phyloP scores from a whole-genome alignment of 75 land plant species.

The Cupressus sempervirens region DNA sequence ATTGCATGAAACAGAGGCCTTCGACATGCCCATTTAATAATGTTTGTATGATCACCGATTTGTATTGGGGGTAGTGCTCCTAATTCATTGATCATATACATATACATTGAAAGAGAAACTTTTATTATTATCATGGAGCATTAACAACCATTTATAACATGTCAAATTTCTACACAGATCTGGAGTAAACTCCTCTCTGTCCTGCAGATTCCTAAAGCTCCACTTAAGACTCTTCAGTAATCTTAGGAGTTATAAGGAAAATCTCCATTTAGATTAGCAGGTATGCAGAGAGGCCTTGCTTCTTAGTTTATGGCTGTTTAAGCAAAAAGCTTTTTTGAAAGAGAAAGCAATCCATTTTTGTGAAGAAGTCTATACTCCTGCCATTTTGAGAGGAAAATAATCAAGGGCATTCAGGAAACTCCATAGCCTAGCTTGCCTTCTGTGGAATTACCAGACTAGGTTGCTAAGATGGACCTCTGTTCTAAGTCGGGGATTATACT shows the following conservation, averaged over 20 bases:
- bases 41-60: neutral
- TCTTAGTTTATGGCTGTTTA: neutral
- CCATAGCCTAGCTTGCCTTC: neutral
- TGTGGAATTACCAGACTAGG: neutral
- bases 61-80: neutral
- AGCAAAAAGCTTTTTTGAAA: neutral
- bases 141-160: neutral
- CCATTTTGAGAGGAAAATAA: neutral
- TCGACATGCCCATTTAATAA: neutral
- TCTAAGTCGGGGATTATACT: neutral
- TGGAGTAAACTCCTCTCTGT: neutral
- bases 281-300: neutral
- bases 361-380: neutral
- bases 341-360: neutral
- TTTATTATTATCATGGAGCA: neutral
- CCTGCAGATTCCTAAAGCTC: neutral
- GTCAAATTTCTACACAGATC: neutral
- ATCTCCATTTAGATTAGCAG: neutral
- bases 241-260: neutral
- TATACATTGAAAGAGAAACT: neutral
- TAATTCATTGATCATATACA: neutral
- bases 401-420: neutral
- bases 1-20: neutral
- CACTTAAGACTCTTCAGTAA: neutral
- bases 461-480: neutral